These are phyloP conservation scores for Choricystis sp. DNA, from an alignment of 139 green algal genomes.

Conservation along the genomic window DNA sequence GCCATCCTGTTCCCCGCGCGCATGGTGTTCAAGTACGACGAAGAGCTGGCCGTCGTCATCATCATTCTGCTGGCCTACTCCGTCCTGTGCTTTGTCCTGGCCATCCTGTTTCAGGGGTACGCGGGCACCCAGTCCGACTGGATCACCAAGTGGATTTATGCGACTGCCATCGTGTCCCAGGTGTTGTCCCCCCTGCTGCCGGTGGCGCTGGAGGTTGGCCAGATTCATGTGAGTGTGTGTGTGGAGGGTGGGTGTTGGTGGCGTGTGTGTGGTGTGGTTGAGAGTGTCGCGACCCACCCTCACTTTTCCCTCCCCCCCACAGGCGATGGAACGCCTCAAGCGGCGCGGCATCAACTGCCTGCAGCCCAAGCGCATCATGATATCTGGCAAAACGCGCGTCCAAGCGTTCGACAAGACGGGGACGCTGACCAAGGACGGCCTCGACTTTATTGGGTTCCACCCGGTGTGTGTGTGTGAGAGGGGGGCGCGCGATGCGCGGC, in stretches of 20 bases:
- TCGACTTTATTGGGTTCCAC: conserved; percentile 11
- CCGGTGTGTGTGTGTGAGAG: neutral
- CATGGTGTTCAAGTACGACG: conserved; percentile 13
- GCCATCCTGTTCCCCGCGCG: conserved; percentile 6
- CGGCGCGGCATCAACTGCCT: conserved; percentile 3
- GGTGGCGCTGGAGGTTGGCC: conserved; percentile 4
- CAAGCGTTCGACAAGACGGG: conserved; percentile 11
- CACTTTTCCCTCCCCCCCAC: no score
- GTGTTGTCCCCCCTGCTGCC: conserved; percentile 9
- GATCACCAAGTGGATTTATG: conserved; percentile 9
- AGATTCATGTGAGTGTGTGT: conserved; percentile 3
- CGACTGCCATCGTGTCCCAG: conserved; percentile 3
- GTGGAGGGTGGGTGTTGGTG: neutral
- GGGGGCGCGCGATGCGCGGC: no score
- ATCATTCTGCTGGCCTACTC: conserved; percentile 4
- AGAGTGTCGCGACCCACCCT: no score
- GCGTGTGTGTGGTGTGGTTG: neutral
- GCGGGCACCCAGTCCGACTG: conserved; percentile 4
- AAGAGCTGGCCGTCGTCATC: conserved; percentile 9
- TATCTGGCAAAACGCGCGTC: conserved; percentile 5
- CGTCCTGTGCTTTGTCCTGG: conserved; percentile 1
- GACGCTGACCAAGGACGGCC: conserved; percentile 6
- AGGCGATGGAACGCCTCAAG: conserved; percentile 2
- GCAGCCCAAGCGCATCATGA: conserved; percentile 2
- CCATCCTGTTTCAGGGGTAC: conserved; percentile 4